These are phyloP conservation scores for Backusella tuberculispora DNA, from an alignment of 192 early-diverging fungal species.

Conservation along the genomic window DNA sequence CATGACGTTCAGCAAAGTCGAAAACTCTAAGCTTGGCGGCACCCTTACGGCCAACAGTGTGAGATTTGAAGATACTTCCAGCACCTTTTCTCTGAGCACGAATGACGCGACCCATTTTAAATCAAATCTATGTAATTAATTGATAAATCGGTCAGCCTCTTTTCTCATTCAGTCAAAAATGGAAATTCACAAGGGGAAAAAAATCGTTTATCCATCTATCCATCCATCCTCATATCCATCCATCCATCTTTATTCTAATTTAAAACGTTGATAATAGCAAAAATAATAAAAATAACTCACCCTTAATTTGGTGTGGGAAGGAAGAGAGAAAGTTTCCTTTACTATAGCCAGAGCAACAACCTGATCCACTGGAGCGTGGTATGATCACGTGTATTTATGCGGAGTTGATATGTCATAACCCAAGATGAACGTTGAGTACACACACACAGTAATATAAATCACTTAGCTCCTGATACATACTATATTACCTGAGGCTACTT, in stretches of 20 bases:
- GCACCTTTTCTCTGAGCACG: constrained; percentile 95
- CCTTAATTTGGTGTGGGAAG: constrained; percentile 17
- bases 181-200: background rate
- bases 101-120: constrained; percentile 97
- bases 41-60: constrained; percentile 91
- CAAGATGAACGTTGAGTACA: background rate
- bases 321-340: constrained; percentile 14
- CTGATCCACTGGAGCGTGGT: background rate
- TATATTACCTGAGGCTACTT: too few species aligned
- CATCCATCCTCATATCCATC: background rate
- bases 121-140: constrained; percentile 19
- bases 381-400: background rate
- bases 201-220: background rate
- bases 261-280: background rate
- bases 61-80: constrained; percentile 98
- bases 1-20: constrained; percentile 96
- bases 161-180: background rate
- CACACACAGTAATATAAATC: too few species aligned
- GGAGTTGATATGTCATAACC: background rate
- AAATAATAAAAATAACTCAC: background rate
- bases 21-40: constrained; percentile 94
- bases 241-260: constrained; percentile 3
- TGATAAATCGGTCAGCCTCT: constrained; percentile 7
- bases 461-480: too few species aligned
- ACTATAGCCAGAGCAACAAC: background rate